These are phyloP conservation scores for Lumnitzera littorea DNA, from an alignment of 345 rosid genomes.

Conservation along the genomic window DNA sequence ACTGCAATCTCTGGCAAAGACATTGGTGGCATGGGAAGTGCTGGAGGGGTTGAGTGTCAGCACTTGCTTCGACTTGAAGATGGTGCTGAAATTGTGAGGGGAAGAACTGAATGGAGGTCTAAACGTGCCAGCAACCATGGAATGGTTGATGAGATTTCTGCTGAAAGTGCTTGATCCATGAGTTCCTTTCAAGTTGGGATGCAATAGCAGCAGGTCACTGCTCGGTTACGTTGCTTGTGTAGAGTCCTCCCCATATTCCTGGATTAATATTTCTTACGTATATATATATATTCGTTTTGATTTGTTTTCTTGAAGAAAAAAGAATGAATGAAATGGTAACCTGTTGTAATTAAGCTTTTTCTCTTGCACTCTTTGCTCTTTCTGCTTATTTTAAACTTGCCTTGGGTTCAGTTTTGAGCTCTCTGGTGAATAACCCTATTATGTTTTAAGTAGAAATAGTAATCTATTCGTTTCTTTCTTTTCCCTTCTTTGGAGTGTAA, in stretches of 20 bases:
- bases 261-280: slow-evolving; percentile 19
- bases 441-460: no score
- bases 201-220: no score
- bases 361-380: not conserved
- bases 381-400: not conserved
- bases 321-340: slow-evolving; percentile 11
- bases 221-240: slow-evolving; percentile 6
- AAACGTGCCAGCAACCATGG: slow-evolving; percentile 37
- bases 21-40: slow-evolving; percentile 22
- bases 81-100: slow-evolving; percentile 90
- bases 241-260: slow-evolving; percentile 22
- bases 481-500: no score
- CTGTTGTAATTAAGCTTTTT: slow-evolving; percentile 34
- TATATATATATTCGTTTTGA: slow-evolving; percentile 13
- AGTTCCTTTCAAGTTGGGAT: slow-evolving; percentile 5
- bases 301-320: slow-evolving; percentile 9
- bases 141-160: slow-evolving; percentile 28
- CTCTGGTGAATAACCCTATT: not conserved
- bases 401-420: not conserved
- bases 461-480: no score
- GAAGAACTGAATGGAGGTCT: slow-evolving; percentile 85
- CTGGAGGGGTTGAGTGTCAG: slow-evolving; percentile 65
- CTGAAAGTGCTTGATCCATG: slow-evolving; percentile 20
- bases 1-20: slow-evolving; percentile 50
- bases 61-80: slow-evolving; percentile 82